These are phyloP conservation scores for Hepatocystis sp. DNA, from an alignment of 169 alveolate genomes.

Conservation along the genomic window DNA sequence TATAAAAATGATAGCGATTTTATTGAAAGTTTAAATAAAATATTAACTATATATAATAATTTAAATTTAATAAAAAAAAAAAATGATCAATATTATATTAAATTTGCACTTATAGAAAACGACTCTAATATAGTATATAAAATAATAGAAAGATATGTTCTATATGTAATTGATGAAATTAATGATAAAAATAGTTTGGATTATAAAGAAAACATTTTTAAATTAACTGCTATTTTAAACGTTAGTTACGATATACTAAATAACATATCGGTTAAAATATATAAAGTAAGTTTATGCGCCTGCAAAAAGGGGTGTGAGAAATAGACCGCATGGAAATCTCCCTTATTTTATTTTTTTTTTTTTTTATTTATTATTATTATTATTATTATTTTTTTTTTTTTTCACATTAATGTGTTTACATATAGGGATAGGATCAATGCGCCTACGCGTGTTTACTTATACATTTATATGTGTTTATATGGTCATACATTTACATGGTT, in stretches of 20 bases:
- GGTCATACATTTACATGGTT: background rate
- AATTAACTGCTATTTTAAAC: constrained; percentile 6
- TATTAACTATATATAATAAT: constrained; percentile 37
- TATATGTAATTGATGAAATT: constrained; percentile 47
- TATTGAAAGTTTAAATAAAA: constrained; percentile 38
- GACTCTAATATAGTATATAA: constrained; percentile 22
- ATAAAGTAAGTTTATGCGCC: constrained; percentile 22
- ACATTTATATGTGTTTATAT: constrained; percentile 5
- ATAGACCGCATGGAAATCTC: no score
- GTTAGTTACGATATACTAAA: constrained; percentile 5
- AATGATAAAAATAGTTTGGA: constrained; percentile 20
- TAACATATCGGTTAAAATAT: constrained; percentile 37
- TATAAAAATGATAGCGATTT: constrained; percentile 38
- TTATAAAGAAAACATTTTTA: constrained; percentile 40
- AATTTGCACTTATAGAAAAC: constrained; percentile 37
- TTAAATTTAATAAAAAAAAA: constrained; percentile 32
- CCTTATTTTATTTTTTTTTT: no score
- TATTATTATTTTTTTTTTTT: no score
- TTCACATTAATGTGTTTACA: no score
- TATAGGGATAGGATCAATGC: no score
- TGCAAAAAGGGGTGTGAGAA: no score
- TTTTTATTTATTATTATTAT: no score
- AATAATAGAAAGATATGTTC: constrained; percentile 51
- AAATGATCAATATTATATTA: constrained; percentile 14
- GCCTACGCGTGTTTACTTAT: constrained; percentile 1